These are phyloP conservation scores for Allantophomopsis lycopodina DNA, from an alignment of 2,329 filamentous ascomycete genomes.

Conservation along the genomic window DNA sequence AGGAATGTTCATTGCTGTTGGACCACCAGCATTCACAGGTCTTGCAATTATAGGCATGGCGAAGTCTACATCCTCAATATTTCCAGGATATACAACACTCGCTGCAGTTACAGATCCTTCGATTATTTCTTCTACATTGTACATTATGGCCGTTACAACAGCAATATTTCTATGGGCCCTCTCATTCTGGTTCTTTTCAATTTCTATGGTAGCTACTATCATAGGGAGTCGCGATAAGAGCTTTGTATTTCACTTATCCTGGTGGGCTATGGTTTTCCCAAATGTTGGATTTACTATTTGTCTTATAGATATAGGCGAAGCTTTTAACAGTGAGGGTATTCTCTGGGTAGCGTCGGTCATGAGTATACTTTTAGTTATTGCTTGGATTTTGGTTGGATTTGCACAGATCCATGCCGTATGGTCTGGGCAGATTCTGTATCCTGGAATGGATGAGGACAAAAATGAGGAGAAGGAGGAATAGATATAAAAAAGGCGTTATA, in stretches of 20 bases:
- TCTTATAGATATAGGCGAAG: constrained; percentile 37
- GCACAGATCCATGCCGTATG: constrained; percentile 16
- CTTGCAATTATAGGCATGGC: constrained; percentile 59
- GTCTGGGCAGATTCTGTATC: constrained; percentile 19
- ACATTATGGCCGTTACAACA: constrained; percentile 22
- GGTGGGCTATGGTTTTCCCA: constrained; percentile 52
- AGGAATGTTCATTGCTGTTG: constrained; percentile 65
- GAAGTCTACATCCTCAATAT: constrained; percentile 26
- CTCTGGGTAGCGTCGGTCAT: constrained; percentile 34
- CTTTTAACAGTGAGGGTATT: constrained; percentile 29
- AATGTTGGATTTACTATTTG: constrained; percentile 45
- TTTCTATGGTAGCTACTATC: constrained; percentile 22
- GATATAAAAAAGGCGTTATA: no score
- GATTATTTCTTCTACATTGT: constrained; percentile 21
- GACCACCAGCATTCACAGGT: constrained; percentile 58
- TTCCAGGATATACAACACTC: constrained; percentile 11
- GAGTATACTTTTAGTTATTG: constrained; percentile 26
- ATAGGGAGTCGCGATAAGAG: constrained; percentile 29
- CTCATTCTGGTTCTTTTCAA: constrained; percentile 38
- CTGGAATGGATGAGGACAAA: constrained; percentile 20
- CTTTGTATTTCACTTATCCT: constrained; percentile 42
- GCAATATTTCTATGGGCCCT: constrained; percentile 53
- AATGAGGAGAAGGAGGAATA: constrained; percentile 6
- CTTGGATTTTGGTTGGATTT: constrained; percentile 15
- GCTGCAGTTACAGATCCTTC: constrained; percentile 21